Evolutionary conservation across 2,329 filamentous ascomycete species (phyloP), one percentile per base, ranked within the genome.

Genomic region (Aspergillus sp.): DNA sequence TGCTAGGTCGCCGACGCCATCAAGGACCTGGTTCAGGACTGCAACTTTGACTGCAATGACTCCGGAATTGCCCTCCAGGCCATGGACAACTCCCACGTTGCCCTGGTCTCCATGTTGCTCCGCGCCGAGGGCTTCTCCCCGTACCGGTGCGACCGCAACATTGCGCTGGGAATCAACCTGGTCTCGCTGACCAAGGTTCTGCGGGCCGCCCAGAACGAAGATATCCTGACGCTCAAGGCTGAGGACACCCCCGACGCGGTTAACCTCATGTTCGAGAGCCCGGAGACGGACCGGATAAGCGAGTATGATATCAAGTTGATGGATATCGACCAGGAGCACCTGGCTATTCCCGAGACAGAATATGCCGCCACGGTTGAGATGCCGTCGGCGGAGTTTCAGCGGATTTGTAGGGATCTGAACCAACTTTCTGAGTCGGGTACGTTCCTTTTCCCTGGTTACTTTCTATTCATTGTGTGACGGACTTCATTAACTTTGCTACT

Each of bases 1-100:
- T 17, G 22, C 4, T 59, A 95, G 90, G 88, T 97, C 55, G 90
- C 98, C 64, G 94, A 98, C 70, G 89, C 94, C 62, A 96, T 98
- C 84, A 97, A 96, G 75, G 93, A 98, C 65, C 84, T 98, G 45
- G 93, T 98, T 46, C 93, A 97, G 74, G 93, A 98, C 76, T 98
- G 93, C 84, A 98, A 98, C 77, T 98, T 98, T 76, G 93, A 98
- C 80, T 98, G 94, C 86, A 98, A 97, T 86, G 94, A 98, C 80
- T 91, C 89, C 47, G 93, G 93, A 54, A 93, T 98, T 65, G 90
- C 91, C 45, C 87, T 98, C 48, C 93, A 98, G 75, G 93, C 93
- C 65, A 98, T 98, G 94, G 93, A 98, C 79, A 98, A 97, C 82
- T 97, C 90, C 44, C 93, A 98, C 75, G 93, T 98, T 62, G 93